Conservation (phyloP, 306 rosid genomes). For the Hylodesmum podocarpum region DNA sequence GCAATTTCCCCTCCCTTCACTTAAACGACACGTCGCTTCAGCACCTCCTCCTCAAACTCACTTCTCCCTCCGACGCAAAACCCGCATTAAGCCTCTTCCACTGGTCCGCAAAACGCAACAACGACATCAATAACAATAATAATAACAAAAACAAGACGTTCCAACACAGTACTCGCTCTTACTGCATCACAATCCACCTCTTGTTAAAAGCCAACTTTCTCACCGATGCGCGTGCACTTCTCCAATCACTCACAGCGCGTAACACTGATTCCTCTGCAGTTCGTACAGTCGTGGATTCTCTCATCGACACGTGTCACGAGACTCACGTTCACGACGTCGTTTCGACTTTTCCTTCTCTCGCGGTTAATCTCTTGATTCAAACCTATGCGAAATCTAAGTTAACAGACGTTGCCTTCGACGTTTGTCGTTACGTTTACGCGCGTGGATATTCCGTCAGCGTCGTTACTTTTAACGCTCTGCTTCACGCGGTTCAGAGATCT, state of each 20-base stretch:
- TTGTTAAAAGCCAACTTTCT: conserved; percentile 50
- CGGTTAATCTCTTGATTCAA: conserved; percentile 67
- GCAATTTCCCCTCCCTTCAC: conserved; percentile 36
- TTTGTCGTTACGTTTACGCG: conserved; percentile 48
- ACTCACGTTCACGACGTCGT: conserved; percentile 32
- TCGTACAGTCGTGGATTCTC: conserved; percentile 50
- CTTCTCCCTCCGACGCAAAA: conserved; percentile 62
- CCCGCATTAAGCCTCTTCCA: conserved; percentile 79
- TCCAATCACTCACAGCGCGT: conserved; percentile 46
- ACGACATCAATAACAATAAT: too few species aligned
- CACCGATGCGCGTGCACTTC: conserved; percentile 64
- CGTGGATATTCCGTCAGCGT: conserved; percentile 52
- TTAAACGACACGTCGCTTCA: conserved; percentile 47
- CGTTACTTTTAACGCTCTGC: conserved; percentile 60
- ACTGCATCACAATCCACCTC: conserved; percentile 55
- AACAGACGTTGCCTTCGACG: conserved; percentile 49
- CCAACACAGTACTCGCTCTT: conserved; percentile 55
- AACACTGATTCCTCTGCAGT: background rate
- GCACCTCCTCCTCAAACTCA: conserved; percentile 47
- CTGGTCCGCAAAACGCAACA: conserved; percentile 53
- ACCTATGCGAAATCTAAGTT: conserved; percentile 57
- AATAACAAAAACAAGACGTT: too few species aligned
- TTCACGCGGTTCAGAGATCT: conserved; percentile 61
- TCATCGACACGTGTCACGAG: conserved; percentile 46
- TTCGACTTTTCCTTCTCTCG: conserved; percentile 41